These are phyloP conservation scores for Plasmodium falciparum DNA, from an alignment of 169 alveolate species.

Conservation along the genomic window DNA sequence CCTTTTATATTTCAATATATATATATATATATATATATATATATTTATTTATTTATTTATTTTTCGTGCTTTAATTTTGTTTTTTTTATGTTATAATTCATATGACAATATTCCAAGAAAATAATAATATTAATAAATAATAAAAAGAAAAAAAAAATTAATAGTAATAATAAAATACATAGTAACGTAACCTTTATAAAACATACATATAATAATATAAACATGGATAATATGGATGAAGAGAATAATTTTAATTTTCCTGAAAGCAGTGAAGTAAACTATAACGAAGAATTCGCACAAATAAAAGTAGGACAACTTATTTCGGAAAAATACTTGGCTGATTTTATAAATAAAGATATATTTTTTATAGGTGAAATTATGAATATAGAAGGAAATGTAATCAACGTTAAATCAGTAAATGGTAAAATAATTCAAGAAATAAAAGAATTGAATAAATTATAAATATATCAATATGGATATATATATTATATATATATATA, in stretches of 20 bases:
- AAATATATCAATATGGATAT: not conserved
- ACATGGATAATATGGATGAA: not conserved
- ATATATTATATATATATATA: too few species aligned
- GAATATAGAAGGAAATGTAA: constrained; percentile 7
- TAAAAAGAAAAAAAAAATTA: not conserved
- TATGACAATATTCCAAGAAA: not conserved
- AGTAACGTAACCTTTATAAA: constrained; percentile 2
- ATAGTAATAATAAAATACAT: not conserved
- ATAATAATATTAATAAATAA: not conserved
- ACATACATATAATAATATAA: constrained; percentile 1
- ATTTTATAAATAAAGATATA: constrained; percentile 48
- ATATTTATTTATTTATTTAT: too few species aligned
- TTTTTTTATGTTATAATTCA: not conserved
- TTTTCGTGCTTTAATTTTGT: too few species aligned
- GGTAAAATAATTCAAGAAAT: constrained; percentile 16
- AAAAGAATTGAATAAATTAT: not conserved
- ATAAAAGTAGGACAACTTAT: constrained; percentile 43
- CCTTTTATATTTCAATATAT: too few species aligned
- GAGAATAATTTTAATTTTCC: not conserved
- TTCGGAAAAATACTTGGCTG: constrained; percentile 59
- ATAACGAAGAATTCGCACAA: not conserved
- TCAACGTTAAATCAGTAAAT: constrained; percentile 49
- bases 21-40: too few species aligned
- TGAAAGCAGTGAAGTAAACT: constrained; percentile 4
- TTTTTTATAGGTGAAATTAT: constrained; percentile 71